phyloP scores from a whole-genome alignment of 2,329 filamentous ascomycete species.

The Apiospora phragmitis region DNA sequence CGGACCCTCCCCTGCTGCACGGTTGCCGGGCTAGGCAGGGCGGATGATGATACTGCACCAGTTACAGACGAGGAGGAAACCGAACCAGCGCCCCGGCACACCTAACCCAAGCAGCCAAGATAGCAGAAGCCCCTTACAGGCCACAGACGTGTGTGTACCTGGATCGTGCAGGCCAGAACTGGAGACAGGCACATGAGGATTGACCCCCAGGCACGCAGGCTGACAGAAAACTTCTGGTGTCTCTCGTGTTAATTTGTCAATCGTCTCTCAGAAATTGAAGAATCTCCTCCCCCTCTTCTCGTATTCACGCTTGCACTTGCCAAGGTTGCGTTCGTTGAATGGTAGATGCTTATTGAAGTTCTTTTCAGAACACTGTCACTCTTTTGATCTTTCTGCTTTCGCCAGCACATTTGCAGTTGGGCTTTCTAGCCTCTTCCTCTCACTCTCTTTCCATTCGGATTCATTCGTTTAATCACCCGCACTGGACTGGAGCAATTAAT shows the following conservation, averaged over 20 bases:
- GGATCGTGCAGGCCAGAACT: slow-evolving; percentile 5
- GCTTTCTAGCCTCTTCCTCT: slow-evolving; percentile 21
- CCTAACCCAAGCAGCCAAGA: neutral
- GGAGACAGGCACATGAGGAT: neutral
- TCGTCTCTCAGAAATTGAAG: neutral
- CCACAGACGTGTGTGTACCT: neutral
- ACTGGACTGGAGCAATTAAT: slow-evolving; percentile 19
- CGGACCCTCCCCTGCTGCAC: neutral
- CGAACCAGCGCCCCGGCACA: neutral
- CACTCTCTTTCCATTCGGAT: slow-evolving; percentile 25
- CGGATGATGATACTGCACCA: slow-evolving; percentile 13
- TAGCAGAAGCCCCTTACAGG: neutral
- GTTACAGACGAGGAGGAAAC: slow-evolving; percentile 11
- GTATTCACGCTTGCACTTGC: neutral
- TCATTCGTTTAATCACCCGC: neutral
- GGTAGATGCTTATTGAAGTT: slow-evolving; percentile 5
- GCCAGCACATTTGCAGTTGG: neutral
- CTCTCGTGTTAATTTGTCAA: slow-evolving; percentile 2
- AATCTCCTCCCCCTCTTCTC: neutral
- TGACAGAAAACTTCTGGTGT: slow-evolving; percentile 3
- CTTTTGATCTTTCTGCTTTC: slow-evolving; percentile 12
- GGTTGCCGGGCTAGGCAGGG: neutral
- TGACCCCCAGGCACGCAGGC: neutral
- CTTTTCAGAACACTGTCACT: slow-evolving; percentile 10
- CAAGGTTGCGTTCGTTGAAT: neutral